Evolutionary conservation across 257 asterid genomes (phyloP).

Genomic region (Solanum chmielewskii): DNA sequence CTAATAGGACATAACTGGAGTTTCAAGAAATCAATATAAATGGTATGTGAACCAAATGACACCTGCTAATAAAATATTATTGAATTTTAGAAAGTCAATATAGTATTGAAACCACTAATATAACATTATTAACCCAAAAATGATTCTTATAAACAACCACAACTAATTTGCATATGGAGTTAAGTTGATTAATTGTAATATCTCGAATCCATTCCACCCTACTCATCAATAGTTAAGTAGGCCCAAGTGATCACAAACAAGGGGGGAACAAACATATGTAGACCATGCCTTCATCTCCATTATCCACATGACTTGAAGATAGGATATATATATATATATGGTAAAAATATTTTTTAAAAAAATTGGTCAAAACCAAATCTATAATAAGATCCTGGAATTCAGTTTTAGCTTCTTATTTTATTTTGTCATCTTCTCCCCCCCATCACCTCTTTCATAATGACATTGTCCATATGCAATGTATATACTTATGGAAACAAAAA

Average conservation of each 20-base stretch:
- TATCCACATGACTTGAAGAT: constrained; percentile 5
- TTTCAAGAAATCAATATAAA: neutral
- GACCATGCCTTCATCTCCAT: constrained; percentile 14
- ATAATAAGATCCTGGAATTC: neutral
- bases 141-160: neutral
- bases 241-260: constrained; percentile 1
- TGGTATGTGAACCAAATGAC: neutral
- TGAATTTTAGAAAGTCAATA: neutral
- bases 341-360: too few relatives aligned
- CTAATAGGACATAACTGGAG: neutral
- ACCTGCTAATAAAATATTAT: neutral
- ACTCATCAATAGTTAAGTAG: neutral
- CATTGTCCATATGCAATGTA: neutral
- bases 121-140: neutral
- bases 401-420: neutral
- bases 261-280: constrained; percentile 12
- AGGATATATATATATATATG: neutral
- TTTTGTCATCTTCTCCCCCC: constrained; percentile 3
- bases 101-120: neutral
- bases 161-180: neutral
- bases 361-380: constrained; percentile 5
- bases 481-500: neutral
- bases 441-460: neutral
- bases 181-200: neutral
- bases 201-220: neutral